phyloP scores from a whole-genome alignment of 495 filamentous ascomycete genomes.

The Penicillium herquei region DNA sequence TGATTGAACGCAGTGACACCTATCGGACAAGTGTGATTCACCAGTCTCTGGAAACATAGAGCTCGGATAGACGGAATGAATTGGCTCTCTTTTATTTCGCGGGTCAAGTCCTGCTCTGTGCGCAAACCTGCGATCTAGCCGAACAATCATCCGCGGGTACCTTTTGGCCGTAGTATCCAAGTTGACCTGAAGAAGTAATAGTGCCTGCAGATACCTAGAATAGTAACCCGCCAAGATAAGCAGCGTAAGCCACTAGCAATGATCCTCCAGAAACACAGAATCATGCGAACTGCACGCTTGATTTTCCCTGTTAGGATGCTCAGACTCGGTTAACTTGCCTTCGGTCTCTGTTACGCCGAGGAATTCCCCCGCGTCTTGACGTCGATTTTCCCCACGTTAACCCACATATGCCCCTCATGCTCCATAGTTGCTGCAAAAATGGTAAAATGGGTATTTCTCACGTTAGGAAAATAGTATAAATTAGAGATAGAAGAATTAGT shows the following conservation, averaged over 20 bases:
- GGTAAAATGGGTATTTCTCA: slow-evolving; percentile 1
- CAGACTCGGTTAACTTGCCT: slow-evolving; percentile 14
- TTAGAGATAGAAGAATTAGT: too few relatives aligned
- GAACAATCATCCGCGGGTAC: too few relatives aligned
- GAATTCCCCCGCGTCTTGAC: slow-evolving; percentile 6
- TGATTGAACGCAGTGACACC: slow-evolving; percentile 57
- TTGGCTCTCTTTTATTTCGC: too few relatives aligned
- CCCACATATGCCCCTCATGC: slow-evolving; percentile 14
- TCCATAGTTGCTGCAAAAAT: slow-evolving; percentile 6
- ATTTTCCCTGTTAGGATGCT: slow-evolving; percentile 5
- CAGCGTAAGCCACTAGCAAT: too few relatives aligned
- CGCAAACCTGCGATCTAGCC: too few relatives aligned
- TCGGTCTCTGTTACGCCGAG: slow-evolving; percentile 12
- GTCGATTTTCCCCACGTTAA: slow-evolving; percentile 10
- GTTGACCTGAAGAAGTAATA: not conserved
- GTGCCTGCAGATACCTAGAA: not conserved
- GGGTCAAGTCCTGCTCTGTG: too few relatives aligned
- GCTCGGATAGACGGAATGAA: too few relatives aligned
- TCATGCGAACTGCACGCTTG: not conserved
- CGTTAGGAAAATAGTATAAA: not conserved
- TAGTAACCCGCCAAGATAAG: not conserved
- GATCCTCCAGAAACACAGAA: not conserved
- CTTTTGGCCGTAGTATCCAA: too few relatives aligned
- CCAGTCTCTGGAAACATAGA: slow-evolving; percentile 32
- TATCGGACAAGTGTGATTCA: slow-evolving; percentile 55